Percentiles rank a stretch among this genome's conserved stretches.
phyloP scores from a whole-genome alignment of 2,329 filamentous ascomycete species.

The Xylariaceae sp. region DNA sequence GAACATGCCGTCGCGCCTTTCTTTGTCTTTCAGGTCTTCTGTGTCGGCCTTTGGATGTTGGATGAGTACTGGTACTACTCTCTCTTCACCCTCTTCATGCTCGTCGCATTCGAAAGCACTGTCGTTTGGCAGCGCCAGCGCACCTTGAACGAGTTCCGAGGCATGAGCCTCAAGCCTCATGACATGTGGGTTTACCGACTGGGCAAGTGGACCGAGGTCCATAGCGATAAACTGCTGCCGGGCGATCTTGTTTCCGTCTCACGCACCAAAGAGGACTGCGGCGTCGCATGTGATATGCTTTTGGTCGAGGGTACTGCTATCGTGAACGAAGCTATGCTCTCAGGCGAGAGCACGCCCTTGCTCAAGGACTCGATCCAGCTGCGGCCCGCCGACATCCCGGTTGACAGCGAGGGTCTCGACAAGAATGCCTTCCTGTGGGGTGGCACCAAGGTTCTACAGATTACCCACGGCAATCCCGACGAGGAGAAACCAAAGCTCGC shows the following conservation, averaged over 20 bases:
- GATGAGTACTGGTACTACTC: conserved; percentile 99
- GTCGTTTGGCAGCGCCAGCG: conserved; percentile 99
- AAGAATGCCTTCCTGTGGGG: conserved; percentile 97
- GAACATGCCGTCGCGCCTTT: conserved; percentile 98
- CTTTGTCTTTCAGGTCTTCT: conserved; percentile 99
- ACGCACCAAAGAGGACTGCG: conserved; percentile 94
- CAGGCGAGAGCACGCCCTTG: conserved; percentile 94
- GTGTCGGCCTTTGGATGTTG: conserved; percentile 96
- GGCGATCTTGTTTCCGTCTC: conserved; percentile 92
- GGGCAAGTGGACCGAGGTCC: conserved; percentile 84
- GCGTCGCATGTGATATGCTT: conserved; percentile 96
- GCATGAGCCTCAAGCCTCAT: conserved; percentile 99
- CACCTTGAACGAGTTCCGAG: conserved; percentile 92
- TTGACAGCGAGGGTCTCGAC: conserved; percentile 90
- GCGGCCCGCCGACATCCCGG: conserved; percentile 74
- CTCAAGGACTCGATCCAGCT: conserved; percentile 95
- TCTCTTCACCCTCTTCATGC: conserved; percentile 97
- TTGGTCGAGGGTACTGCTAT: conserved; percentile 93
- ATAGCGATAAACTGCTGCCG: conserved; percentile 89
- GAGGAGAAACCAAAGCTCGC: conserved; percentile 71
- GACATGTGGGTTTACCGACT: conserved; percentile 88
- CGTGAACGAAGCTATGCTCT: conserved; percentile 99
- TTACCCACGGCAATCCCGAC: conserved; percentile 82
- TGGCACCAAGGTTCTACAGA: conserved; percentile 94
- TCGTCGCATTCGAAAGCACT: conserved; percentile 95